Percentiles rank a stretch among this genome's conserved stretches.
phyloP scores from a whole-genome alignment of 345 rosid species.

The rapeseed (Brassica napus) region Da-Ae NC_063449.1:47521501-47522000 shows the following conservation, averaged over 20 bases:
- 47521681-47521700: slow-evolving; percentile 73
- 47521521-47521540: slow-evolving; percentile 86
- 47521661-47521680: slow-evolving; percentile 88
- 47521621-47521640: slow-evolving; percentile 80
- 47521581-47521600: slow-evolving; percentile 44
- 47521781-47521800: slow-evolving; percentile 77
- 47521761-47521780: slow-evolving; percentile 78
- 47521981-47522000: slow-evolving; percentile 81
- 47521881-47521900: slow-evolving; percentile 62
- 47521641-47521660: slow-evolving; percentile 72
- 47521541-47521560: slow-evolving; percentile 71
- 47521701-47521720: slow-evolving; percentile 56
- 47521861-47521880: slow-evolving; percentile 71
- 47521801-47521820: slow-evolving; percentile 93
- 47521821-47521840: slow-evolving; percentile 87
- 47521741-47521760: slow-evolving; percentile 70
- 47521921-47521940: slow-evolving; percentile 58
- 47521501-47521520: slow-evolving; percentile 83
- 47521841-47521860: slow-evolving; percentile 73
- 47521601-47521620: slow-evolving; percentile 62
- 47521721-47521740: slow-evolving; percentile 67
- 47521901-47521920: slow-evolving; percentile 63
- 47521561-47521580: slow-evolving; percentile 49
- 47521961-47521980: slow-evolving; percentile 93
- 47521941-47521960: slow-evolving; percentile 84